Conservation (phyloP, 1,139 yeast genomes). For the Diutina neorugosa region DNA sequence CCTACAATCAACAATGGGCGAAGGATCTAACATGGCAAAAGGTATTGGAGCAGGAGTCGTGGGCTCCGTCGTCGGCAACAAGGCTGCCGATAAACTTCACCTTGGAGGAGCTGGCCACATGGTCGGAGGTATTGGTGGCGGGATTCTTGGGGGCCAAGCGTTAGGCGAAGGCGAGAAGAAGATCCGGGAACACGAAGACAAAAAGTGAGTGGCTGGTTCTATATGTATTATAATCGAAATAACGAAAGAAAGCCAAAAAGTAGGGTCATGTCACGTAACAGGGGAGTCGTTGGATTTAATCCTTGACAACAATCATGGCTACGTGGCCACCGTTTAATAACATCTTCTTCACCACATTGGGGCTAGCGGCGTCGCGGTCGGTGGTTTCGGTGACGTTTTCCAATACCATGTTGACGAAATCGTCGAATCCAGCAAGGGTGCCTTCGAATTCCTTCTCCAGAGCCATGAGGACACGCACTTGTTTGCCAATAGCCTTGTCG, state of each 20-base stretch:
- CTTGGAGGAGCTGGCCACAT: background rate
- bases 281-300: background rate
- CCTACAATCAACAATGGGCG: background rate
- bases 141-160: background rate
- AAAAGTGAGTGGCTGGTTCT: background rate
- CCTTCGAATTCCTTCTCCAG: conserved; percentile 74
- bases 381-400: conserved; percentile 33
- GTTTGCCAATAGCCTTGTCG: conserved; percentile 76
- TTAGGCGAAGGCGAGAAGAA: background rate
- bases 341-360: conserved; percentile 46
- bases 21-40: background rate
- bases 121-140: background rate
- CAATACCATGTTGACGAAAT: conserved; percentile 84
- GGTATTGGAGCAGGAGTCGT: background rate
- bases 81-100: conserved; percentile 1
- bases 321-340: conserved; percentile 82
- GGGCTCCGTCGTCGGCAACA: background rate
- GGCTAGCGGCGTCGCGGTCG: conserved; percentile 15
- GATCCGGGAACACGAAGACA: background rate
- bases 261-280: background rate
- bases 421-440: conserved; percentile 83
- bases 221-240: background rate
- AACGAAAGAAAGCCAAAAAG: background rate
- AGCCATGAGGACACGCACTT: conserved; percentile 68
- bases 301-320: conserved; percentile 37